Base-by-base conservation (phyloP, 768 basidiomycete species). In the Calocybe gangraenosa region DNA sequence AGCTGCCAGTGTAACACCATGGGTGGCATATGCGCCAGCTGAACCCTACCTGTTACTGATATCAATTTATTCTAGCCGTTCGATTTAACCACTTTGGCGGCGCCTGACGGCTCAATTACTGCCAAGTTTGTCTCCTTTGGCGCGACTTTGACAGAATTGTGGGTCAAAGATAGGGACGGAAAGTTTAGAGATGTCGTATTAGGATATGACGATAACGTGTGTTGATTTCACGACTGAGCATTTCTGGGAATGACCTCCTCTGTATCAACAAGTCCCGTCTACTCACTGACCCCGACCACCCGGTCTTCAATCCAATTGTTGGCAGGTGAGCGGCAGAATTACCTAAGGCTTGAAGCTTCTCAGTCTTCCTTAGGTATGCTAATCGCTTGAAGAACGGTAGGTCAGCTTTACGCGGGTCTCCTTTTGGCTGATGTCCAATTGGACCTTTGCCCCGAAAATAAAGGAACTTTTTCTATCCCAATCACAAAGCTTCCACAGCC, bases 81-180 rank as follows among this genome's bases (percentile, higher is more conserved):
- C 56, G 70, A 78, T 44, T 48, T 69, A 13, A 73, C 70, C 2
- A 70, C 68, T 23, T 57, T 81, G 41, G 61, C 64, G 7, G 70
- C 78, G 1, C 74, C 75, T 0, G 79, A 81, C 55, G 74, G 71
- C 5, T 78, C 76, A n/a, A 68, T 79, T 46, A 72, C 67, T 3
- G 80, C 79, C 13, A 78, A 73, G 40, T 79, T 81, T 48, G 75
- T 81, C 11, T 71, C 74, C 2, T 67, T 77, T 44, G 79, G 81
- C 3, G 74, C 79, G 20, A 79, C 76, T 1, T 51, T 80, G 57
- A 77, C 76, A 2, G 71, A 78, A 48, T 58, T 81, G 2, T 76
- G 73, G 73, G 76, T 78, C 2, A 74, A 75, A 47, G 78, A 79
- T 55, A 75, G 66, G 57, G 50, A 63, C 43, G 74, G 75, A 2